phyloP scores from a whole-genome alignment of 768 basidiomycete species.

The Cystobasidium tubakii region DNA sequence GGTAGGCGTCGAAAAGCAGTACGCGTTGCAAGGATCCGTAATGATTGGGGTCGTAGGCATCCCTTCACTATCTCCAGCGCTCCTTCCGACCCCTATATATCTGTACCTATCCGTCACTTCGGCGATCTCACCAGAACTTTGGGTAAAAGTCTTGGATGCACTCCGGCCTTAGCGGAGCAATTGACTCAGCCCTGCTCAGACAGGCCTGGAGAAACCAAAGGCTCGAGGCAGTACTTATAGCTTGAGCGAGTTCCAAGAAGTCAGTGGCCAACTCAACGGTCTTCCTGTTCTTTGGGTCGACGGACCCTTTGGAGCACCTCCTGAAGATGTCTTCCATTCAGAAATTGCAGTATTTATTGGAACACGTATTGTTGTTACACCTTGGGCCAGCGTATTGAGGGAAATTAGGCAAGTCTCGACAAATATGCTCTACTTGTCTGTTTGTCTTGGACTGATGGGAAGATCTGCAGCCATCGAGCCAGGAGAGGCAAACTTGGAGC shows the following conservation, averaged over 20 bases:
- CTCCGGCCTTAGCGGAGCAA: conserved; percentile 36
- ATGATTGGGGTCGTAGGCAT: no score
- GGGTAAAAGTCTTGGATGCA: conserved; percentile 69
- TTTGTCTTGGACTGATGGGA: no score
- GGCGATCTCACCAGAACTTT: conserved; percentile 80
- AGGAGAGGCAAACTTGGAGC: conserved; percentile 68
- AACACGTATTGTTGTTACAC: conserved; percentile 92
- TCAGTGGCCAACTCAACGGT: conserved; percentile 53
- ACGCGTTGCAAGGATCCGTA: no score
- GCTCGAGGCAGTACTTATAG: conserved; percentile 40
- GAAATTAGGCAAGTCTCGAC: conserved; percentile 64
- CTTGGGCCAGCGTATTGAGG: conserved; percentile 89
- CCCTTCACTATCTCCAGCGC: conserved; percentile 63
- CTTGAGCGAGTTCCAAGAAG: conserved; percentile 59
- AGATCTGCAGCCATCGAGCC: conserved; percentile 62
- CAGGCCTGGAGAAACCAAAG: conserved; percentile 59
- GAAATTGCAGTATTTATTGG: conserved; percentile 80
- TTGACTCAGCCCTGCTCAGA: conserved; percentile 46
- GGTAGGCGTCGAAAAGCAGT: no score
- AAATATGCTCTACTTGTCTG: neutral
- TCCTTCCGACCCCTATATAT: conserved; percentile 87
- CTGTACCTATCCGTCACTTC: conserved; percentile 86
- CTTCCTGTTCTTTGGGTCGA: conserved; percentile 73
- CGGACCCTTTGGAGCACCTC: conserved; percentile 87
- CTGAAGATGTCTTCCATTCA: conserved; percentile 54